Evolutionary conservation across 768 basidiomycete species (phyloP), one percentile per base, ranked within the genome.

Genomic region (Epithele typhae): DNA sequence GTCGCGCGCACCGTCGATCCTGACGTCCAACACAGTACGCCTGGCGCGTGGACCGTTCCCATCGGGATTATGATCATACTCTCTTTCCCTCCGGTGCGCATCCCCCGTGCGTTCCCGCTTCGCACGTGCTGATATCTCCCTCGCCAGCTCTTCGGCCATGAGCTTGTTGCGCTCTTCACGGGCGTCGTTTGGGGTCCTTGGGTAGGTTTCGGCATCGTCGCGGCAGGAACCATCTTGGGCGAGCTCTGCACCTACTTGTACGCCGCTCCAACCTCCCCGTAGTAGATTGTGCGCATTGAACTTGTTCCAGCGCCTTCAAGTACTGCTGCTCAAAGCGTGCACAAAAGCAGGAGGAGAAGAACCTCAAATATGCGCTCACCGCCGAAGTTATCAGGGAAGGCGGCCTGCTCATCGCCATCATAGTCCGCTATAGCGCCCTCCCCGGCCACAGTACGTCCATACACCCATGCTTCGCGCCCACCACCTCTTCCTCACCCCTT

Each of bases 111-210:
- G 12, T n/a, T 23, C 3, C 22, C 8, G 3, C 18, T 10, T 14
- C 27, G 35, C 22, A 18, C 18, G 9, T 3, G 17, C 32, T 33
- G 44, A 54, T 25, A 9, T 25, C 36, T 23, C 12, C 24, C 14
- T n/a, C n/a, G n/a, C n/a, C 14, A 87, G 76, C 77, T 94, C 12
- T 92, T 93, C 58, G 93, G 93, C 3, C 91, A 94, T 53, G 93
- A 94, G 71, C 84, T 95, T 46, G 73, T 95, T 34, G 87, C 88
- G 18, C 75, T 93, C 25, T 70, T 95, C 3, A 90, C 88, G 56
- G 92, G 93, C 11, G 63, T 93, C 32, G 87, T 95, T 3, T 95
- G 90, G 89, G 91, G 89, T 2, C 67, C 92, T 1, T 84, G 92
- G 76, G 59, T 76, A 22, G 92, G 92, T 1, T 94, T 94, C 56